These are phyloP conservation scores for Yamadazyma insecticola DNA, from an alignment of 805 yeast genomes.

Conservation along the genomic window DNA sequence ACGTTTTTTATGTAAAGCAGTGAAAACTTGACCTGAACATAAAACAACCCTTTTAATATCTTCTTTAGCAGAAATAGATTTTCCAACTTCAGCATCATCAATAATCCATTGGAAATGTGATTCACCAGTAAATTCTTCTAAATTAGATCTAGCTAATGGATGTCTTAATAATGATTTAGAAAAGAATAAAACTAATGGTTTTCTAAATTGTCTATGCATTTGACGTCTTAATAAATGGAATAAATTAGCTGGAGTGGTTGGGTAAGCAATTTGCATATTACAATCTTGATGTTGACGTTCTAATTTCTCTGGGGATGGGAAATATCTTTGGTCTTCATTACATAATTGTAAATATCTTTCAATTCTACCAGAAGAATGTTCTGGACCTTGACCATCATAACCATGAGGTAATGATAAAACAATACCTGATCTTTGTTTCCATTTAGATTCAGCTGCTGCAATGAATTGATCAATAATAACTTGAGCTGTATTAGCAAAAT, in stretches of 20 bases:
- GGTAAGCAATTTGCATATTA: conserved; percentile 97
- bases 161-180: conserved; percentile 94
- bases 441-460: conserved; percentile 94
- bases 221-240: conserved; percentile 98
- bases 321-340: conserved; percentile 90
- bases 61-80: conserved; percentile 67
- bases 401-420: conserved; percentile 97
- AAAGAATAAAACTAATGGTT: conserved; percentile 81
- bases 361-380: conserved; percentile 95
- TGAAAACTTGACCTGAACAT: conserved; percentile 90
- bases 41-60: conserved; percentile 85
- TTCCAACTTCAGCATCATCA: conserved; percentile 86
- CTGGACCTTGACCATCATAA: conserved; percentile 99
- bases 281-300: conserved; percentile 98
- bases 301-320: conserved; percentile 86
- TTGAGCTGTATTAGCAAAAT: conserved; percentile 99
- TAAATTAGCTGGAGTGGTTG: conserved; percentile 94
- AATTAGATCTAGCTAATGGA: conserved; percentile 88
- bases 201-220: conserved; percentile 98
- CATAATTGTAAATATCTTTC: conserved; percentile 95
- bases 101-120: conserved; percentile 94
- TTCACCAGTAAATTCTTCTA: conserved; percentile 84
- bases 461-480: conserved; percentile 95
- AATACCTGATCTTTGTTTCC: conserved; percentile 98
- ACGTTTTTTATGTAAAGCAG: conserved; percentile 89